Percentiles rank a stretch among this genome's conserved stretches.
These are phyloP conservation scores for Neospermospora avenae DNA, from an alignment of 2,329 filamentous ascomycete genomes.

Conservation along the genomic window DNA sequence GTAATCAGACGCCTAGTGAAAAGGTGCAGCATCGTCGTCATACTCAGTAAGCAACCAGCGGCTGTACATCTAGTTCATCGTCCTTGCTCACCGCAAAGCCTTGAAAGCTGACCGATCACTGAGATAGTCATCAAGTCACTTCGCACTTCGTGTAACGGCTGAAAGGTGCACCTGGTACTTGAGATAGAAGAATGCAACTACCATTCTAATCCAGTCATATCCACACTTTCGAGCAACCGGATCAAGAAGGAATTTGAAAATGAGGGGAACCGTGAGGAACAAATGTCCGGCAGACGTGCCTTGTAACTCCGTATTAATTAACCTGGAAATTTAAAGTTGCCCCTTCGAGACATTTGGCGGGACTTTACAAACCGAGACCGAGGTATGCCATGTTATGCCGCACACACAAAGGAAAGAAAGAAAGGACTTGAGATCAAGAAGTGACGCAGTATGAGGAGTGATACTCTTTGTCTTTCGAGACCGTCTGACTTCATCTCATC, in stretches of 20 bases:
- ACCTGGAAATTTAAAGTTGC: background rate
- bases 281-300: background rate
- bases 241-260: background rate
- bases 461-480: background rate
- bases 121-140: background rate
- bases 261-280: background rate
- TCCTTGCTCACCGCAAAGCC: background rate
- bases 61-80: background rate
- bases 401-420: background rate
- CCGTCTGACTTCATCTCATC: no score
- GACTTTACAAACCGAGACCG: background rate
- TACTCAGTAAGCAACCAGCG: background rate
- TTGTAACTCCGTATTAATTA: background rate
- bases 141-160: background rate
- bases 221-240: background rate
- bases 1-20: conserved; percentile 8
- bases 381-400: background rate
- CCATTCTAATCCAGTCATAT: background rate
- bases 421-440: background rate
- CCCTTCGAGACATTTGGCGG: background rate
- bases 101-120: background rate
- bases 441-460: background rate
- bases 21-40: conserved; percentile 3
- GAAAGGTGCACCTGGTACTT: conserved; percentile 1
- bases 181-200: background rate